Percentiles rank a stretch among this genome's conserved stretches.
Evolutionary conservation across 495 filamentous ascomycete species (phyloP).

Genomic region (Tuber melanosporum): DNA sequence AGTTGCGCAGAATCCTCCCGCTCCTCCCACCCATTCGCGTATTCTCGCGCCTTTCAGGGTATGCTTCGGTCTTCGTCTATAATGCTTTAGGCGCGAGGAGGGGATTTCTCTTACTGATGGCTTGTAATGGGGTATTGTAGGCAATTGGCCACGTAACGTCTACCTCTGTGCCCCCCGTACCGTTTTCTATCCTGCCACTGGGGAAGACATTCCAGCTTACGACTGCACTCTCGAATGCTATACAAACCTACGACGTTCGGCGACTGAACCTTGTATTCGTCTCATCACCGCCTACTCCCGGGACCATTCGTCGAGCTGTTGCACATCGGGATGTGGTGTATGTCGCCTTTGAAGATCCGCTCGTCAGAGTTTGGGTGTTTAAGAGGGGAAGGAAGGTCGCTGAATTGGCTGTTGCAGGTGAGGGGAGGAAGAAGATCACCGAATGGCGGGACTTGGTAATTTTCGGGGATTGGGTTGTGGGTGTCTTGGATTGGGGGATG

Average conservation of each 20-base stretch:
- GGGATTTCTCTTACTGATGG: constrained; percentile 15
- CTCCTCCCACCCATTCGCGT: constrained; percentile 49
- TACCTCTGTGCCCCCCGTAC: constrained; percentile 56
- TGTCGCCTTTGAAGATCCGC: constrained; percentile 63
- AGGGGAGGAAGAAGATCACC: constrained; percentile 19
- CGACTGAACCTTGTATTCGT: constrained; percentile 85
- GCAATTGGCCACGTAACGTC: constrained; percentile 90
- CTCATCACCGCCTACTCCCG: constrained; percentile 80
- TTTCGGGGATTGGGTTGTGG: constrained; percentile 89
- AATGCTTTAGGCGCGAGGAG: background rate
- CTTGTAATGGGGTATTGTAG: constrained; percentile 45
- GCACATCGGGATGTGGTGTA: constrained; percentile 84
- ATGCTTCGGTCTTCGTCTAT: constrained; percentile 42
- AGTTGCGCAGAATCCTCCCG: constrained; percentile 22
- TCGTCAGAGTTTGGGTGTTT: constrained; percentile 81
- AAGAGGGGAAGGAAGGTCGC: constrained; percentile 83
- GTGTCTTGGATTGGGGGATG: constrained; percentile 64
- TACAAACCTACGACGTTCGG: constrained; percentile 92
- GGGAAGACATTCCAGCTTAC: constrained; percentile 95
- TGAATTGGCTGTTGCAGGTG: constrained; percentile 50
- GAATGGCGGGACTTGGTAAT: constrained; percentile 59
- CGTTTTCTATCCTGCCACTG: constrained; percentile 78
- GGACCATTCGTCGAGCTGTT: constrained; percentile 72
- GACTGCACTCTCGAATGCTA: constrained; percentile 77
- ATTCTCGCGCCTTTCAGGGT: constrained; percentile 91